Percentiles rank a stretch among this genome's conserved stretches.
Conservation (phyloP, 352 stramenopile genomes). For the Phytophthora pseudosyringae region DNA sequence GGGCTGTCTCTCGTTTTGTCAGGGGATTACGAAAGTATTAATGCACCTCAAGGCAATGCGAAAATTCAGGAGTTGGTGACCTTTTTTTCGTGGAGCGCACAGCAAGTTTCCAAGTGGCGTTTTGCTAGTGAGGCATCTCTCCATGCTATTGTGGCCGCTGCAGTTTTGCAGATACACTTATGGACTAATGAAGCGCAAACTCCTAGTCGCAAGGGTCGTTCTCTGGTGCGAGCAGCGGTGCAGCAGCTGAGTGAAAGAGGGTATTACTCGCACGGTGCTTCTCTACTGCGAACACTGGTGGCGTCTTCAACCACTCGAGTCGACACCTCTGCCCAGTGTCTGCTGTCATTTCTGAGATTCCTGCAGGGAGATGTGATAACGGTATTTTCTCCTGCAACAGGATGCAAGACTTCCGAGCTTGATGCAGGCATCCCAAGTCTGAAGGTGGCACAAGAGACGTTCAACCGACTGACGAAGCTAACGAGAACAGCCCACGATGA, state of each 20-base stretch:
- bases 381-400: conserved; percentile 3
- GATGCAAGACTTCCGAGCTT: conserved; percentile 16
- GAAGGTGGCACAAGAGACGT: conserved; percentile 26
- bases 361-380: conserved; percentile 32
- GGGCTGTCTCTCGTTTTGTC: conserved; percentile 25
- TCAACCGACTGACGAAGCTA: conserved; percentile 27
- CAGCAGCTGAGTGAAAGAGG: conserved; percentile 24
- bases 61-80: conserved; percentile 15
- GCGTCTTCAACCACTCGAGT: background rate
- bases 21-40: background rate
- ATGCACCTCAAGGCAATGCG: background rate
- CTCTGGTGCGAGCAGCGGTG: conserved; percentile 16
- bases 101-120: conserved; percentile 23
- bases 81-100: conserved; percentile 33
- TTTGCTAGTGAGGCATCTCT: conserved; percentile 35
- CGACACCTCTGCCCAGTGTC: conserved; percentile 16
- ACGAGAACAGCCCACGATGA: conserved; percentile 30
- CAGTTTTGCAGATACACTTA: conserved; percentile 18
- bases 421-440: conserved; percentile 21
- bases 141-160: conserved; percentile 34
- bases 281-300: conserved; percentile 23
- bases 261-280: conserved; percentile 36
- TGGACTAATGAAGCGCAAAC: background rate
- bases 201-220: background rate
- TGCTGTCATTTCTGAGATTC: conserved; percentile 40